phyloP scores from a whole-genome alignment of 2,329 filamentous ascomycete genomes.

The Aspergillus sp. region DNA sequence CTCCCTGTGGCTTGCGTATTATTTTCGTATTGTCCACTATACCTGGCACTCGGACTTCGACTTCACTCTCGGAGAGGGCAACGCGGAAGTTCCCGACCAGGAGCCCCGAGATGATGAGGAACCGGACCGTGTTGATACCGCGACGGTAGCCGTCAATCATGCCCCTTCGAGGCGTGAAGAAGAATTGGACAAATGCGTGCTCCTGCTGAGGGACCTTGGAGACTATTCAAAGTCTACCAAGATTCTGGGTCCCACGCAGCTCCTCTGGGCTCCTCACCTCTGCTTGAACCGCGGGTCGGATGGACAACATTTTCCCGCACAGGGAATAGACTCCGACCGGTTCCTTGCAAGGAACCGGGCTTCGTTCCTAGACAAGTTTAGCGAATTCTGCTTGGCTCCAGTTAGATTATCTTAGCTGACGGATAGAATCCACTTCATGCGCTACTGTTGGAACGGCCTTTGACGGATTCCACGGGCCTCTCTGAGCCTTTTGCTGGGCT shows the following conservation, averaged over 20 bases:
- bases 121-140: neutral
- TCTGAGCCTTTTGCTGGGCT: neutral
- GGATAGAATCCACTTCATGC: neutral
- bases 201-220: conserved; percentile 14
- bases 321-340: conserved; percentile 13
- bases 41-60: neutral
- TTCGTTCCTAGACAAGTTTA: neutral
- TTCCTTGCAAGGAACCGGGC: neutral
- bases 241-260: conserved; percentile 15
- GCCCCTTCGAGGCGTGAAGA: conserved; percentile 1
- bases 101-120: neutral
- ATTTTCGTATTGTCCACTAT: neutral
- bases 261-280: neutral
- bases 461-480: conserved; percentile 1
- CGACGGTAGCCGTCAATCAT: neutral
- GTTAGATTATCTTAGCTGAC: neutral
- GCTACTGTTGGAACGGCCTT: conserved; percentile 9
- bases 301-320: conserved; percentile 13
- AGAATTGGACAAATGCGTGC: neutral
- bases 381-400: neutral
- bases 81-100: neutral
- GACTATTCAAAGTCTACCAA: conserved; percentile 5
- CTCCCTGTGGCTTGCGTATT: neutral
- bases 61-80: neutral
- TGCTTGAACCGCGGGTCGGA: conserved; percentile 12